Percentiles rank a stretch among this genome's conserved stretches.
Evolutionary conservation across 2,329 filamentous ascomycete genomes (phyloP).

Genomic region (Hansfordia pulvinata): DNA sequence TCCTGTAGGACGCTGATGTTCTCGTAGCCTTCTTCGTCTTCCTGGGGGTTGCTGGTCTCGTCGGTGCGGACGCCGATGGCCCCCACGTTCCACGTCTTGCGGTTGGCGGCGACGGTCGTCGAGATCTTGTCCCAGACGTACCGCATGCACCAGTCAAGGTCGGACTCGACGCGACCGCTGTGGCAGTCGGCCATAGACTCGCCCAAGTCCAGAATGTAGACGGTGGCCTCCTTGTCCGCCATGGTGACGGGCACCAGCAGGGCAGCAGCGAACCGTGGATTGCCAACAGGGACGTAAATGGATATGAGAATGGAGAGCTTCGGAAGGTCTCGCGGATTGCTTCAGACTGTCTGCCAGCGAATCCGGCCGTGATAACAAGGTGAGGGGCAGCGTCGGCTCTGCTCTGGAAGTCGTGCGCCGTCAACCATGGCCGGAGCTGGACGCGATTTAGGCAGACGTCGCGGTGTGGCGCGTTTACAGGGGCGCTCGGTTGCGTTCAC

Average conservation of each 20-base stretch:
- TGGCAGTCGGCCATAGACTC: constrained; percentile 66
- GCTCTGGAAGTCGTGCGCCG: no score
- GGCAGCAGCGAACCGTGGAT: no score
- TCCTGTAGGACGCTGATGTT: constrained; percentile 73
- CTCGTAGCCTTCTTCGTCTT: constrained; percentile 59
- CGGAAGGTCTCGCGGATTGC: neutral
- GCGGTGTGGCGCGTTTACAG: constrained; percentile 1
- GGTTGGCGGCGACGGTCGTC: constrained; percentile 49
- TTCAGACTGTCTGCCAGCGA: no score
- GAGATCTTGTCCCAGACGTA: constrained; percentile 94
- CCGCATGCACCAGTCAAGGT: constrained; percentile 79
- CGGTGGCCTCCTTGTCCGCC: constrained; percentile 84
- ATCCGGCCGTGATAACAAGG: no score
- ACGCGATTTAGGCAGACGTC: constrained; percentile 1
- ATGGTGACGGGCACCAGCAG: no score
- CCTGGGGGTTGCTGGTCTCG: constrained; percentile 55
- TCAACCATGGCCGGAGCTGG: constrained; percentile 1
- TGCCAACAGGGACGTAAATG: neutral
- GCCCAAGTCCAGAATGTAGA: constrained; percentile 85
- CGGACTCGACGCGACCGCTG: constrained; percentile 58
- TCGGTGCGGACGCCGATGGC: constrained; percentile 77
- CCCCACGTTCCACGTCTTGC: constrained; percentile 64
- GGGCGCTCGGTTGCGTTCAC: no score
- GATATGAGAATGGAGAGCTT: neutral
- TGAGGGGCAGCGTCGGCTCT: no score